Base-by-base conservation (phyloP, 352 stramenopile species). In the Phytophthora cryptogea region DNA sequence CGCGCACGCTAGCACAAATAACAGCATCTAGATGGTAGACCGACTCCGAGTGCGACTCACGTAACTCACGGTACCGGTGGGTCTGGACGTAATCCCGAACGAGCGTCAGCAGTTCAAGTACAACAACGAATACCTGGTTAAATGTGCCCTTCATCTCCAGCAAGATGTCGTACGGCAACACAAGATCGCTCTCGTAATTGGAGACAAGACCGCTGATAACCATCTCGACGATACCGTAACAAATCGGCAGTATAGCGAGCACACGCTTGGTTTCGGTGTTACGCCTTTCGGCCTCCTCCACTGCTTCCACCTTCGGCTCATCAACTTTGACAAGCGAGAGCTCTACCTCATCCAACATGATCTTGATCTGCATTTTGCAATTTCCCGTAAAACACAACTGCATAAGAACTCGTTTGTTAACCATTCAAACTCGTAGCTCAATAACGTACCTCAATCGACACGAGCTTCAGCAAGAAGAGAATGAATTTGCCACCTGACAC, bases 261-360 rank as follows among this genome's bases (percentile, higher is more conserved):
- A 84, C 60, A 3, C 84, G 83, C 28, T 80, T 49, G 3, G 91
- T 63, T 43, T 89, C 83, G 30, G 71, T 71, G 6, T 69, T 59
- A 31, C 81, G 81, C 0, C 79, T 80, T 30, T 74, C 46, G 0
- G 55, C 40, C 46, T 92, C 80, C 1, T 81, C 66, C 9, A 83
- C 64, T 5, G 66, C 50, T 27, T 85, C 69, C 8, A 89, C 59
- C 8, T 76, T 66, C 4, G 70, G 37, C 10, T 89, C 80, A n/a
- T 90, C 81, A 53, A 89, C 71, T 58, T 88, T 69, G 32, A 95
- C 68, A 26, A 92, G 53, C 0, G 75, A 76, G 1, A 88, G 58
- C 55, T 94, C 84, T 4, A 89, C 81, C 54, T 95, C 86, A 41
- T 95, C 86, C 10, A 95, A 52, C 76, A 94, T 89, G 26, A 95